These are phyloP conservation scores for Moesziomyces antarcticus DNA, from an alignment of 1,284 basidiomycete genomes.

Conservation along the genomic window DNA sequence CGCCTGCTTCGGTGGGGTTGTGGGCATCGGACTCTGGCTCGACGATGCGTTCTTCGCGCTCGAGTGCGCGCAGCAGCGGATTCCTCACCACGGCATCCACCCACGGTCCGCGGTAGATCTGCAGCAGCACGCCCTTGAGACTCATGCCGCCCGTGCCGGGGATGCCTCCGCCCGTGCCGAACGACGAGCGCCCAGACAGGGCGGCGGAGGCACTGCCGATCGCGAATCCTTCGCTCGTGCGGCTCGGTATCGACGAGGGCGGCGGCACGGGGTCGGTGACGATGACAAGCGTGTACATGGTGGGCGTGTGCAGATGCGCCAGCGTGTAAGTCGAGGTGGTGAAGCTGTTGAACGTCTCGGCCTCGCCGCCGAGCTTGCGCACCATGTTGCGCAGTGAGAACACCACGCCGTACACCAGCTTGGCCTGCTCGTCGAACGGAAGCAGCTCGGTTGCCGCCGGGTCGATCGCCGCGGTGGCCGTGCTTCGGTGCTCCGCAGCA, in stretches of 20 bases:
- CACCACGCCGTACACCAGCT: constrained; percentile 95
- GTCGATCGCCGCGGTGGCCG: constrained; percentile 10
- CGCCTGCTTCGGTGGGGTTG: constrained; percentile 5
- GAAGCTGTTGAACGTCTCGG: constrained; percentile 88
- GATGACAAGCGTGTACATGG: constrained; percentile 95
- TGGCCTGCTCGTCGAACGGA: constrained; percentile 96
- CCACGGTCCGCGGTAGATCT: constrained; percentile 91
- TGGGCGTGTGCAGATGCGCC: constrained; percentile 89
- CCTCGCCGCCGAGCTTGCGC: constrained; percentile 77
- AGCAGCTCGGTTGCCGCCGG: constrained; percentile 33
- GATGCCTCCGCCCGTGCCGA: constrained; percentile 55
- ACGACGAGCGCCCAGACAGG: constrained; percentile 26
- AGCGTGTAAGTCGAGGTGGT: constrained; percentile 91
- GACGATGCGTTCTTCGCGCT: constrained; percentile 45
- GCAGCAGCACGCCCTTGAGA: constrained; percentile 82
- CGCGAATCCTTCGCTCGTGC: constrained; percentile 38
- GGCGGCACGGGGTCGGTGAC: constrained; percentile 83
- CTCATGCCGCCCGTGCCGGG: constrained; percentile 65
- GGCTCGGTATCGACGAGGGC: constrained; percentile 45
- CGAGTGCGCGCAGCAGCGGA: constrained; percentile 75
- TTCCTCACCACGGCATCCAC: constrained; percentile 92
- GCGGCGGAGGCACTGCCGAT: constrained; percentile 35
- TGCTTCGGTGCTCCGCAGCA: constrained; percentile 4
- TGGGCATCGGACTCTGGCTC: constrained; percentile 20
- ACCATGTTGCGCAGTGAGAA: constrained; percentile 92